Percentiles rank a stretch among this genome's conserved stretches.
These are phyloP conservation scores for Phalaenopsis aphrodite DNA, from an alignment of 106 monocot genomes.

Conservation along the genomic window DNA sequence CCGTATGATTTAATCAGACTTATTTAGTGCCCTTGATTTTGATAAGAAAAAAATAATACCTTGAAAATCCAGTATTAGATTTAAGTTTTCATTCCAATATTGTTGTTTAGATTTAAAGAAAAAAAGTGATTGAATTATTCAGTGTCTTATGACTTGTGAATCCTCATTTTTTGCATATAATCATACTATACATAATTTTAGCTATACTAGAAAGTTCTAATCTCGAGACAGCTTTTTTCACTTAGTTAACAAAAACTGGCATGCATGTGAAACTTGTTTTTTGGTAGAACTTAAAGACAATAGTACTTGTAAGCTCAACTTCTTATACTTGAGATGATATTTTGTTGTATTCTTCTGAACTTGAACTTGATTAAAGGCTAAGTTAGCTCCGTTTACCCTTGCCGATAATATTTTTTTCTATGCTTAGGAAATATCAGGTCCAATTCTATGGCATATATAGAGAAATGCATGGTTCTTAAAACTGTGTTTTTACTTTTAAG, in stretches of 20 bases:
- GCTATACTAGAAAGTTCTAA: too few relatives aligned
- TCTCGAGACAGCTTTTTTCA: too few relatives aligned
- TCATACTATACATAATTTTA: too few relatives aligned
- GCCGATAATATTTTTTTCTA: not conserved
- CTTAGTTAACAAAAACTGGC: not conserved
- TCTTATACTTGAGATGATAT: conserved; percentile 1
- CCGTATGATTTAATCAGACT: too few relatives aligned
- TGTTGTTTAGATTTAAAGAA: too few relatives aligned
- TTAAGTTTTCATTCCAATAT: too few relatives aligned
- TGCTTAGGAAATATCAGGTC: not conserved
- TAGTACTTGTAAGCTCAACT: not conserved
- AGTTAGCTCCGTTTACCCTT: not conserved
- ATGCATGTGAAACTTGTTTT: not conserved
- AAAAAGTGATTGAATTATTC: too few relatives aligned
- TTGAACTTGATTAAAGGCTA: not conserved
- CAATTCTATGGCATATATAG: not conserved
- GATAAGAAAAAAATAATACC: too few relatives aligned
- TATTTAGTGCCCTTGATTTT: too few relatives aligned
- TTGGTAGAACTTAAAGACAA: not conserved
- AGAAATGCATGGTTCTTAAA: not conserved
- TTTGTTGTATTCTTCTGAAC: not conserved
- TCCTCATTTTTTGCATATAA: too few relatives aligned
- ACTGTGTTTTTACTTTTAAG: not conserved
- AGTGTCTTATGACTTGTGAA: too few relatives aligned
- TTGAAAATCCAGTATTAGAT: too few relatives aligned